Percentiles rank a stretch among this genome's conserved stretches.
Evolutionary conservation across 2,329 filamentous ascomycete genomes (phyloP).

Genomic region (Verticillium dahliae): DNA sequence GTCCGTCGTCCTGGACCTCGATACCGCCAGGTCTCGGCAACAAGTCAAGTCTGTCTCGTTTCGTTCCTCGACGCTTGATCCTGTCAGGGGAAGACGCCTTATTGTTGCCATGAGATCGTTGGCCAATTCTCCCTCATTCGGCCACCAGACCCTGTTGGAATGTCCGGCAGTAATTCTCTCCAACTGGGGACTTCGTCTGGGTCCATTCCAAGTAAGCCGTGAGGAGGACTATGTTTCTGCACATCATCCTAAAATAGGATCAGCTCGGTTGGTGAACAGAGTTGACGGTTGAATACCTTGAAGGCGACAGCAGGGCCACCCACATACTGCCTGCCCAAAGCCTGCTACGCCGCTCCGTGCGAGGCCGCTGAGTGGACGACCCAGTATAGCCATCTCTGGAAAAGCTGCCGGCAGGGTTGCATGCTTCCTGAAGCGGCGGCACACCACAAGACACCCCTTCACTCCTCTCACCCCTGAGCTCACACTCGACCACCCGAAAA

Average conservation of each 20-base stretch:
- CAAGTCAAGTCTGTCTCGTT: background rate
- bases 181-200: background rate
- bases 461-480: background rate
- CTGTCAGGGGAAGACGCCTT: background rate
- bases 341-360: background rate
- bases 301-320: background rate
- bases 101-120: background rate
- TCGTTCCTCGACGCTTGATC: background rate
- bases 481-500: background rate
- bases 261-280: background rate
- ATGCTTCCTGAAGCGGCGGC: conserved; percentile 2
- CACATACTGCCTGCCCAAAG: background rate
- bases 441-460: background rate
- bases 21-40: background rate
- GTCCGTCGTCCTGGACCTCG: background rate
- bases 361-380: background rate
- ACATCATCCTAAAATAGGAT: conserved; percentile 2
- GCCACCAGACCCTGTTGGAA: background rate
- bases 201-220: background rate
- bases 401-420: conserved; percentile 1
- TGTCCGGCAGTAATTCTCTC: background rate
- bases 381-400: background rate
- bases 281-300: background rate
- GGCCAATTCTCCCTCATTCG: background rate
- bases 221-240: background rate